phyloP scores from a whole-genome alignment of 495 filamentous ascomycete genomes.

The Talaromyces adpressus region DNA sequence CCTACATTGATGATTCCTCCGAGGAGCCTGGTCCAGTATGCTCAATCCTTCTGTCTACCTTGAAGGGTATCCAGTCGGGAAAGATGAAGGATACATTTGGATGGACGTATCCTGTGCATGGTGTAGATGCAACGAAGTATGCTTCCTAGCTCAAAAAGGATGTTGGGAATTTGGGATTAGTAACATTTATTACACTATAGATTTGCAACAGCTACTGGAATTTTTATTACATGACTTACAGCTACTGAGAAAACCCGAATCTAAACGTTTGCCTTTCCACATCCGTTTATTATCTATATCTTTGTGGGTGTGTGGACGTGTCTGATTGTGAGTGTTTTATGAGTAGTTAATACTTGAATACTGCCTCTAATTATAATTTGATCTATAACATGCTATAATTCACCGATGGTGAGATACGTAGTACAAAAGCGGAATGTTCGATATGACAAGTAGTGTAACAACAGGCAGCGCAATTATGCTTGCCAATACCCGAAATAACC shows the following conservation, averaged over 20 bases:
- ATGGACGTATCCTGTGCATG: constrained; percentile 40
- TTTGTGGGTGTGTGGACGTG: not conserved
- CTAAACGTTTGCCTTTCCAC: not conserved
- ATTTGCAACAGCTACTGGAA: not conserved
- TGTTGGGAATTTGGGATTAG: not conserved
- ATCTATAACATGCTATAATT: not conserved
- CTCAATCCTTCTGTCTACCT: constrained; percentile 55
- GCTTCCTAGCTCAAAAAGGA: not conserved
- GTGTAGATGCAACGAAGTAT: not conserved
- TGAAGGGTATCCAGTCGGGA: constrained; percentile 81
- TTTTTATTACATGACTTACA: not conserved
- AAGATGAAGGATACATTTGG: constrained; percentile 65
- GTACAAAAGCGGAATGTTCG: not conserved
- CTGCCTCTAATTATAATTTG: not conserved
- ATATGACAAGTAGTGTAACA: not conserved
- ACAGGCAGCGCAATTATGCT: not conserved
- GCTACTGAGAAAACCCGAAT: not conserved
- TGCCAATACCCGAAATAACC: not conserved
- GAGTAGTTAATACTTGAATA: not conserved
- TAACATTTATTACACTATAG: not conserved
- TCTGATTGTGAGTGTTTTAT: not conserved
- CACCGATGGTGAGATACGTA: not conserved
- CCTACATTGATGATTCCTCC: constrained; percentile 46
- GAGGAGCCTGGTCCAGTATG: constrained; percentile 65
- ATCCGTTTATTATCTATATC: not conserved